phyloP scores from a whole-genome alignment of 192 early-diverging fungal species.

The Podila verticillata region DNA sequence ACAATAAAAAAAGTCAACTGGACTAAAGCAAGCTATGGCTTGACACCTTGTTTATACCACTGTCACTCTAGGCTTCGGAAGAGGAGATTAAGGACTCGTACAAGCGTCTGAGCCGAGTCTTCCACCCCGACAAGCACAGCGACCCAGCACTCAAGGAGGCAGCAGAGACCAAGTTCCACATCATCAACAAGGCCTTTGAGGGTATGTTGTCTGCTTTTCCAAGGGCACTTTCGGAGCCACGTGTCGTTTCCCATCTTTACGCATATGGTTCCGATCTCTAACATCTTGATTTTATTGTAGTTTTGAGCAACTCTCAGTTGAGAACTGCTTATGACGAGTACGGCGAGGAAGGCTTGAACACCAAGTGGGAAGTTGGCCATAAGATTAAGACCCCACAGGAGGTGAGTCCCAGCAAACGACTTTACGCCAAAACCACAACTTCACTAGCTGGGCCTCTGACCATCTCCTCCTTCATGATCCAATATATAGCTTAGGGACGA shows the following conservation, averaged over 20 bases:
- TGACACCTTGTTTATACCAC: neutral
- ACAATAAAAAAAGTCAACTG: neutral
- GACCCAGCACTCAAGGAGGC: slow-evolving; percentile 65
- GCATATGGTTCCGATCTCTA: neutral
- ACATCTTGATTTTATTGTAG: slow-evolving; percentile 35
- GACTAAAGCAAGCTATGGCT: neutral
- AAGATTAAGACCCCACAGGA: slow-evolving; percentile 74
- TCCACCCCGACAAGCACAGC: slow-evolving; percentile 84
- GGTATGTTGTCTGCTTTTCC: slow-evolving; percentile 43
- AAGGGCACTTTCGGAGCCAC: neutral
- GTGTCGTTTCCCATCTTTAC: neutral
- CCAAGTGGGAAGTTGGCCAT: slow-evolving; percentile 70
- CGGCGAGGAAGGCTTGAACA: slow-evolving; percentile 86
- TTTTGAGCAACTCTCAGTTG: slow-evolving; percentile 80
- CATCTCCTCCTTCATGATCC: neutral
- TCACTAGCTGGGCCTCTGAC: neutral
- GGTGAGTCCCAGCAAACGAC: slow-evolving; percentile 28
- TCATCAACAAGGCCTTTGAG: slow-evolving; percentile 84
- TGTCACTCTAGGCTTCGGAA: slow-evolving; percentile 58
- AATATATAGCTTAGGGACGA: slow-evolving; percentile 66
- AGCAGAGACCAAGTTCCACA: slow-evolving; percentile 79
- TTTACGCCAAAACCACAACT: no score
- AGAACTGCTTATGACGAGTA: slow-evolving; percentile 92
- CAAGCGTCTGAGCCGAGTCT: slow-evolving; percentile 74
- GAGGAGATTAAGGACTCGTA: slow-evolving; percentile 81